Percentiles rank a stretch among this genome's conserved stretches.
Conservation (phyloP, 2,329 filamentous ascomycete species). For the Botryotinia globosa region DNA sequence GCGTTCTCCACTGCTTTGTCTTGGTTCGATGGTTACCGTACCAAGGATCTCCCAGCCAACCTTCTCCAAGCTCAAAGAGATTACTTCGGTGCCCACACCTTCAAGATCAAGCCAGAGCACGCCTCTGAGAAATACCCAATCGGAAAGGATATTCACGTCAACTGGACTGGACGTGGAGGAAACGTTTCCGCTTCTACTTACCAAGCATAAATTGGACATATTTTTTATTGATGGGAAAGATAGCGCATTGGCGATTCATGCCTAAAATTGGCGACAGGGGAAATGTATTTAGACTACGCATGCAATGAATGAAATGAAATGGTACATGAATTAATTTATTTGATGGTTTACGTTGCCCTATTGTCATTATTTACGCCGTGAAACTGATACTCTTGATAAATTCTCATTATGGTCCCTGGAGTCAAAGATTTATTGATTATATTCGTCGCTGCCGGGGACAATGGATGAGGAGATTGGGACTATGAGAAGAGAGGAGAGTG, state of each 20-base stretch:
- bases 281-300: slow-evolving; percentile 19
- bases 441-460: not conserved
- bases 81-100: slow-evolving; percentile 96
- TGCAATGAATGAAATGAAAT: slow-evolving; percentile 18
- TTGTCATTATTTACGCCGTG: not conserved
- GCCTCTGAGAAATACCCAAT: slow-evolving; percentile 77
- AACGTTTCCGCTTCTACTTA: slow-evolving; percentile 97
- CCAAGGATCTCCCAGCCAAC: slow-evolving; percentile 96
- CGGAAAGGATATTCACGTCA: slow-evolving; percentile 92
- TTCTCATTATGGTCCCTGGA: too few relatives aligned
- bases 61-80: slow-evolving; percentile 98
- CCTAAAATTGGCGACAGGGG: slow-evolving; percentile 11
- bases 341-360: not conserved
- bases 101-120: slow-evolving; percentile 78
- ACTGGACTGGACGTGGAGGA: slow-evolving; percentile 98
- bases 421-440: rapidly evolving
- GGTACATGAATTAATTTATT: slow-evolving; percentile 4
- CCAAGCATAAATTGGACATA: slow-evolving; percentile 65
- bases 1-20: slow-evolving; percentile 95
- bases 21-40: slow-evolving; percentile 99
- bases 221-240: slow-evolving; percentile 5
- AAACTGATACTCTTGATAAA: not conserved
- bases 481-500: rapidly evolving
- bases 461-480: not conserved
- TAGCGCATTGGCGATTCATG: not conserved